Evolutionary conservation across 257 asterid species (phyloP).

Genomic region (Handroanthus guayacan): DNA sequence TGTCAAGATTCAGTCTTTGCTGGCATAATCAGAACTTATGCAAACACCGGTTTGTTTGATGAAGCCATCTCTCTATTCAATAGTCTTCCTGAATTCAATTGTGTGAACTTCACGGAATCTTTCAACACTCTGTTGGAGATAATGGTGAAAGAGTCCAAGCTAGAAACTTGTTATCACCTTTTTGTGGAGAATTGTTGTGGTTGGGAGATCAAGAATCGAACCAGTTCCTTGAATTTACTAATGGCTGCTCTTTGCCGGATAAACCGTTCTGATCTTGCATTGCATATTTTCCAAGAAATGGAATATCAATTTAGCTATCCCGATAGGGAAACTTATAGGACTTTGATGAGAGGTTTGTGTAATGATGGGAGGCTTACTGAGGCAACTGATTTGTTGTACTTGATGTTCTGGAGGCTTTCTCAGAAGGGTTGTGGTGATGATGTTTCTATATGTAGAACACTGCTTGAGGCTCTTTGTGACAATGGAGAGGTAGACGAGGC

Average conservation of each 20-base stretch:
- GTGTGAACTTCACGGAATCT: conserved; percentile 76
- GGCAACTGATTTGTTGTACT: conserved; percentile 81
- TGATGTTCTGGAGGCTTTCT: conserved; percentile 89
- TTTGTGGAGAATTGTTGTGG: conserved; percentile 69
- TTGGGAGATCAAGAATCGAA: conserved; percentile 86
- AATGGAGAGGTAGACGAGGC: conserved; percentile 77
- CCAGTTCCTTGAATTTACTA: conserved; percentile 65
- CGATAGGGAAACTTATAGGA: conserved; percentile 69
- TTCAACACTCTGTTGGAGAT: conserved; percentile 77
- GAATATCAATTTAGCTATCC: conserved; percentile 72
- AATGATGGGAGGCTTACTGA: conserved; percentile 68
- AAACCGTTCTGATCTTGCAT: conserved; percentile 78
- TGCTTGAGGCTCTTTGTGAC: conserved; percentile 82
- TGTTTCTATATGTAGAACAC: conserved; percentile 68
- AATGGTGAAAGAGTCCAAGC: conserved; percentile 68
- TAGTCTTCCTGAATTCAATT: conserved; percentile 77
- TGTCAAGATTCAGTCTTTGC: conserved; percentile 76
- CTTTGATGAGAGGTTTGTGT: conserved; percentile 89
- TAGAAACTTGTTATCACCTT: conserved; percentile 59
- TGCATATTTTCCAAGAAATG: conserved; percentile 85
- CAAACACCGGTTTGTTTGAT: conserved; percentile 58
- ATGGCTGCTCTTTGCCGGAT: conserved; percentile 69
- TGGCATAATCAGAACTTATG: conserved; percentile 62
- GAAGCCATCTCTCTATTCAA: conserved; percentile 79
- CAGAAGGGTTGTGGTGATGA: conserved; percentile 83